phyloP scores from a whole-genome alignment of 2,329 filamentous ascomycete genomes.

The Trichoderma harzianum region DNA sequence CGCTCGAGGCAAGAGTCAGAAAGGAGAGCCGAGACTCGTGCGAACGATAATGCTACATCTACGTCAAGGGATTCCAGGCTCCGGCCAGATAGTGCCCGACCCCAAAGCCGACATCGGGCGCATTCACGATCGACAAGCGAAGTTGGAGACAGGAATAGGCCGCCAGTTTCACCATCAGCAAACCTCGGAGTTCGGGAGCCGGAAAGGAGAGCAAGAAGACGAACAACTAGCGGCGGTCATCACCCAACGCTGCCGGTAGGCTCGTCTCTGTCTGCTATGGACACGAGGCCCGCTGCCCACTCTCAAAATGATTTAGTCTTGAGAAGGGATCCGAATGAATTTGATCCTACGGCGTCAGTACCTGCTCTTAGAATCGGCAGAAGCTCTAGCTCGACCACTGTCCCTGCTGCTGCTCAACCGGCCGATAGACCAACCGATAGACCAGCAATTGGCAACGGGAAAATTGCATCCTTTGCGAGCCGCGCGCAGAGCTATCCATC shows the following conservation, averaged over 20 bases:
- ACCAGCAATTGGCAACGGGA: conserved; percentile 19
- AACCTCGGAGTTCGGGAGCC: conserved; percentile 33
- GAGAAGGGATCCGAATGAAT: conserved; percentile 37
- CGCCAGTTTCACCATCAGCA: conserved; percentile 38
- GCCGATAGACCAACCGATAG: conserved; percentile 26
- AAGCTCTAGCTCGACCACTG: conserved; percentile 39
- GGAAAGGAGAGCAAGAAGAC: conserved; percentile 38
- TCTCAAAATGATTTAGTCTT: conserved; percentile 63
- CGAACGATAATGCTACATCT: conserved; percentile 36
- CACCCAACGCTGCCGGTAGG: conserved; percentile 50
- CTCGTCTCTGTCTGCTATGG: conserved; percentile 39
- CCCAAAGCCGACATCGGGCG: conserved; percentile 36
- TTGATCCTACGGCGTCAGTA: conserved; percentile 39
- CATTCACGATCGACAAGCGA: conserved; percentile 48
- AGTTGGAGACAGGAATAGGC: conserved; percentile 49
- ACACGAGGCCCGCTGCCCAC: conserved; percentile 50
- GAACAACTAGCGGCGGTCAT: conserved; percentile 54
- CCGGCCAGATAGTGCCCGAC: conserved; percentile 27
- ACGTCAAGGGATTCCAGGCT: conserved; percentile 30
- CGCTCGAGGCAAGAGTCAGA: conserved; percentile 48
- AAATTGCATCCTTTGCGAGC: conserved; percentile 38
- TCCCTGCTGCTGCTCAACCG: conserved; percentile 25
- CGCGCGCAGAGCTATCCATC: conserved; percentile 30
- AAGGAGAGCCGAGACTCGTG: conserved; percentile 41
- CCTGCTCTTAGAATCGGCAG: conserved; percentile 34